Conservation (phyloP, 1,284 basidiomycete genomes). For the Ceratobasidium sp. region DNA sequence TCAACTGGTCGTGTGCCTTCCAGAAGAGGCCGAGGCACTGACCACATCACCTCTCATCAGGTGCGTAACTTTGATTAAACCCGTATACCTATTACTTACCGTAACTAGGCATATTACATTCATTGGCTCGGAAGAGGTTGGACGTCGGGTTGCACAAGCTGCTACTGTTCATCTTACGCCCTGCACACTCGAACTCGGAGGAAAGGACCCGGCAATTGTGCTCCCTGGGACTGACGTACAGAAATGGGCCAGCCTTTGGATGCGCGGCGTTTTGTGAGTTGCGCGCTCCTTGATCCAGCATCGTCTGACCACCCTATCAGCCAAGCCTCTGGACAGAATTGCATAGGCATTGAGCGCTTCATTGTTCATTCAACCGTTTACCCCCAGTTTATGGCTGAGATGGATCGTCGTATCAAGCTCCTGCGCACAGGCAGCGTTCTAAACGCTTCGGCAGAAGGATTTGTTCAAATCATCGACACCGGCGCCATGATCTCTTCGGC, state of each 20-base stretch:
- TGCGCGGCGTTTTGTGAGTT: slow-evolving; percentile 87
- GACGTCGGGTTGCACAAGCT: slow-evolving; percentile 80
- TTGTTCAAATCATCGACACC: slow-evolving; percentile 73
- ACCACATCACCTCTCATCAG: slow-evolving; percentile 82
- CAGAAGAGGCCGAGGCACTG: slow-evolving; percentile 82
- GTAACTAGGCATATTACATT: slow-evolving; percentile 75
- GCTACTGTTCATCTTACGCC: slow-evolving; percentile 88
- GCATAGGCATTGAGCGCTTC: slow-evolving; percentile 93
- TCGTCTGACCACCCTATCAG: slow-evolving; percentile 52
- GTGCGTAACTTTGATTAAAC: slow-evolving; percentile 42
- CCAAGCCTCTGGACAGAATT: slow-evolving; percentile 95
- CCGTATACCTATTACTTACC: neutral
- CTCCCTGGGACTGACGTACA: slow-evolving; percentile 74
- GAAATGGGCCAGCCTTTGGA: slow-evolving; percentile 74
- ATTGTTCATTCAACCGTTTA: slow-evolving; percentile 83
- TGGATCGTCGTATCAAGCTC: slow-evolving; percentile 68
- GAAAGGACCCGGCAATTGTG: slow-evolving; percentile 81
- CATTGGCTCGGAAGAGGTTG: slow-evolving; percentile 92
- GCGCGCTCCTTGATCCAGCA: neutral
- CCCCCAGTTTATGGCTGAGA: slow-evolving; percentile 70
- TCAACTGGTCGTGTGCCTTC: slow-evolving; percentile 88
- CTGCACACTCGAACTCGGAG: slow-evolving; percentile 89
- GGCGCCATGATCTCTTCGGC: slow-evolving; percentile 82
- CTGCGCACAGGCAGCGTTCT: slow-evolving; percentile 64
- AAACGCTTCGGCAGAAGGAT: slow-evolving; percentile 53